A percentile compares a stretch with the other conserved stretches of the same genome.
These are phyloP conservation scores for Lunasporangiospora selenospora DNA, from an alignment of 192 early-diverging fungal species.

Conservation along the genomic window DNA sequence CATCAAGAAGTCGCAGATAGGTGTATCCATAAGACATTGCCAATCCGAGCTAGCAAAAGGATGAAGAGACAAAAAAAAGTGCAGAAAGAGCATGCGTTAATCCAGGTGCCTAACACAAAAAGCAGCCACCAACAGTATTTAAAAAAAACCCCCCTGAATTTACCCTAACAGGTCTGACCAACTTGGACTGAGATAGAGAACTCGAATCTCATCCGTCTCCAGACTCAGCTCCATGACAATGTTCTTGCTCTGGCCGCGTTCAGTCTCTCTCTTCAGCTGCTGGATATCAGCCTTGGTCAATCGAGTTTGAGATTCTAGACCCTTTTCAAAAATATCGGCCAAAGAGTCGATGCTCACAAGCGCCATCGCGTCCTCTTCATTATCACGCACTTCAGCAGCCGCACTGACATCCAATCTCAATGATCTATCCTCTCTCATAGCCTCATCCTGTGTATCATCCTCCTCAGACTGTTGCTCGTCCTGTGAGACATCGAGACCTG, in stretches of 20 bases:
- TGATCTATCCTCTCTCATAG: neutral
- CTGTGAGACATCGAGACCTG: too few relatives aligned
- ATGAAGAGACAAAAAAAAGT: conserved; percentile 4
- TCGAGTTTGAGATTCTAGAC: conserved; percentile 12
- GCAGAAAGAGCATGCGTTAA: neutral
- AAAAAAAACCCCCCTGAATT: conserved; percentile 34
- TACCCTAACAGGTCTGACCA: conserved; percentile 76
- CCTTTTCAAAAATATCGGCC: conserved; percentile 26
- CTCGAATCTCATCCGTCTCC: conserved; percentile 53
- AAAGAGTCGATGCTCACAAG: conserved; percentile 16
- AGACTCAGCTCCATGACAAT: conserved; percentile 82
- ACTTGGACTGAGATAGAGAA: conserved; percentile 73
- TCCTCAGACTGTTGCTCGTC: too few relatives aligned
- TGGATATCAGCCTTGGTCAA: conserved; percentile 46
- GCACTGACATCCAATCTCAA: too few relatives aligned
- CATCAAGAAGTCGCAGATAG: conserved; percentile 61
- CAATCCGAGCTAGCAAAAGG: conserved; percentile 51
- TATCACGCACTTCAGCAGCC: too few relatives aligned
- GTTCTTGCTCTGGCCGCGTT: conserved; percentile 71
- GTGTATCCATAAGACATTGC: conserved; percentile 51
- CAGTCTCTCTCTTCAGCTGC: conserved; percentile 66
- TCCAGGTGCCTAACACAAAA: neutral
- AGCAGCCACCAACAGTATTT: neutral
- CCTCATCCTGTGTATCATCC: neutral
- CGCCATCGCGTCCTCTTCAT: conserved; percentile 5